Evolutionary conservation across 164 flowering plant species (phyloP).

Genomic region (Chimonanthus praecox): DNA sequence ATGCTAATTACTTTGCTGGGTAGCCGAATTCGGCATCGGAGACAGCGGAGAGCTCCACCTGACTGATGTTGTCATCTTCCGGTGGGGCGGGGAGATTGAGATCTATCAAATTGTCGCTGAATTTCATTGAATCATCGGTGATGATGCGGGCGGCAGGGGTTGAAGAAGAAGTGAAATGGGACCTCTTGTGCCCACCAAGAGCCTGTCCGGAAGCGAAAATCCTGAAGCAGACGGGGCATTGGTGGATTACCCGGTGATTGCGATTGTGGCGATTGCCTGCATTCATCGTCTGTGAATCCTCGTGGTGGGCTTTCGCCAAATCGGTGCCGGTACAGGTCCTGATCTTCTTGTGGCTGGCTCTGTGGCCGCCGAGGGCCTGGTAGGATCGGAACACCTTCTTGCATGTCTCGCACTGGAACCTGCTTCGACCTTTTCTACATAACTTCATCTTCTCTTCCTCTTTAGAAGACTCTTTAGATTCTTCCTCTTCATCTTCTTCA

Average conservation of each 20-base stretch:
- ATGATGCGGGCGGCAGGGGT: constrained; percentile 11
- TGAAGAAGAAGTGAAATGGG: constrained; percentile 32
- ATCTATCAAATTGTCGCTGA: constrained; percentile 48
- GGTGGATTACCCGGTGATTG: constrained; percentile 36
- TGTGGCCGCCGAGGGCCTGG: constrained; percentile 88
- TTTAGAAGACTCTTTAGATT: constrained; percentile 2
- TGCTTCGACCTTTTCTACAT: constrained; percentile 18
- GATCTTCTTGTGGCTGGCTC: constrained; percentile 84
- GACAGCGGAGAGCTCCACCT: constrained; percentile 48
- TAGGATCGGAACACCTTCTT: constrained; percentile 61
- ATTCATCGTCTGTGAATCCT: constrained; percentile 6
- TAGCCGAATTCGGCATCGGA: constrained; percentile 37
- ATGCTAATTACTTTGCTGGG: constrained; percentile 10
- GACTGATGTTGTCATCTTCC: constrained; percentile 49
- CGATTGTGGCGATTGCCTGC: not conserved
- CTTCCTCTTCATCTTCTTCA: constrained; percentile 2
- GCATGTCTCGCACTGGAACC: constrained; percentile 78
- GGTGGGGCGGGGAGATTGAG: constrained; percentile 80
- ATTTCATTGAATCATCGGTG: constrained; percentile 11
- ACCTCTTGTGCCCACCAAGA: constrained; percentile 88
- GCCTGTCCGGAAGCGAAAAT: constrained; percentile 84
- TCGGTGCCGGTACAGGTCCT: constrained; percentile 18
- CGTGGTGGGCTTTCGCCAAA: not conserved
- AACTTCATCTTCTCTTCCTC: constrained; percentile 10
- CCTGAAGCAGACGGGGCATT: constrained; percentile 73